Conservation (phyloP, 2,329 filamentous ascomycete species). For the Colletotrichum sp. region DNA sequence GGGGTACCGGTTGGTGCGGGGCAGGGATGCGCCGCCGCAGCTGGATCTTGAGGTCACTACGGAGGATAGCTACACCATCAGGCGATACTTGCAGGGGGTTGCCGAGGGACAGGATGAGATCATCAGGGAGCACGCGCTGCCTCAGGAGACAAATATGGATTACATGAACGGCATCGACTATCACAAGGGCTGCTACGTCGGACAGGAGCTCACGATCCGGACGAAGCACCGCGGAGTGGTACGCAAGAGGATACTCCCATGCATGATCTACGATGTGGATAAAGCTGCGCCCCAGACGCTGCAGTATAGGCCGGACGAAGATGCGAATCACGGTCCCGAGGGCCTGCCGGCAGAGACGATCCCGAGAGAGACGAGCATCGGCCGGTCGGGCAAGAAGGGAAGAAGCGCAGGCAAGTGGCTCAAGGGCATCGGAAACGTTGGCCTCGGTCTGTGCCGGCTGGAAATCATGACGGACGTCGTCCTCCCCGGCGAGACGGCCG, state of each 20-base stretch:
- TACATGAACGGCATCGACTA: slow-evolving; percentile 87
- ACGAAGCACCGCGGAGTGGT: slow-evolving; percentile 95
- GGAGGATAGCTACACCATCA: slow-evolving; percentile 71
- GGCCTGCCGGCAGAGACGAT: slow-evolving; percentile 39
- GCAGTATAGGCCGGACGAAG: slow-evolving; percentile 47
- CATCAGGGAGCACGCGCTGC: slow-evolving; percentile 71
- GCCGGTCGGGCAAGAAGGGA: slow-evolving; percentile 58
- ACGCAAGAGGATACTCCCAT: slow-evolving; percentile 85
- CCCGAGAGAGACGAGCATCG: slow-evolving; percentile 54
- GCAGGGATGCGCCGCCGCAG: slow-evolving; percentile 33
- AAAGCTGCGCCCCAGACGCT: slow-evolving; percentile 43
- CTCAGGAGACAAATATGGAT: slow-evolving; percentile 90
- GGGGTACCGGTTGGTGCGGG: slow-evolving; percentile 54
- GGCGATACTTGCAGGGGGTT: slow-evolving; percentile 80
- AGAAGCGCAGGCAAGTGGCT: slow-evolving; percentile 85
- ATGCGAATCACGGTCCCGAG: slow-evolving; percentile 26
- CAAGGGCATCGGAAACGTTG: slow-evolving; percentile 80
- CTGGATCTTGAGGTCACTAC: slow-evolving; percentile 51
- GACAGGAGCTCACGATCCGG: slow-evolving; percentile 94
- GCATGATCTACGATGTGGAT: slow-evolving; percentile 68
- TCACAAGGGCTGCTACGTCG: slow-evolving; percentile 95
- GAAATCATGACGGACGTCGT: slow-evolving; percentile 88
- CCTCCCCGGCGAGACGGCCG: slow-evolving; percentile 70
- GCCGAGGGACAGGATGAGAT: slow-evolving; percentile 88
- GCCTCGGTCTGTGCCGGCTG: slow-evolving; percentile 83